Percentiles rank a stretch among this genome's conserved stretches.
phyloP scores from a whole-genome alignment of 2,329 filamentous ascomycete species.

The Pseudohalonectria lignicola region DNA sequence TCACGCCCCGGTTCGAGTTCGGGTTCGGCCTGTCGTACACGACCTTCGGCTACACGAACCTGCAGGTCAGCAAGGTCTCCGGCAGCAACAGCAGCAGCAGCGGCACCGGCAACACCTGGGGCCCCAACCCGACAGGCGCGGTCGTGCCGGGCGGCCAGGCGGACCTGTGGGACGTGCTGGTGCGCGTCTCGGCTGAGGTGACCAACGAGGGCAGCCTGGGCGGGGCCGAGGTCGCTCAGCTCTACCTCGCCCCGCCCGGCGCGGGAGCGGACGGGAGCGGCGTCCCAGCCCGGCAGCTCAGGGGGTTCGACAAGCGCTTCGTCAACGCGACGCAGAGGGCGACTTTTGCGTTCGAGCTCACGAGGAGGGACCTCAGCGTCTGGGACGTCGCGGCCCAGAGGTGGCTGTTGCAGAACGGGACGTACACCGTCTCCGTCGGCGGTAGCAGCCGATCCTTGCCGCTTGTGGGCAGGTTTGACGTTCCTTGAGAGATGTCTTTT shows the following conservation, averaged over 20 bases:
- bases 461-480: constrained; percentile 20
- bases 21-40: constrained; percentile 47
- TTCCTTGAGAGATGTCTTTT: too few species aligned
- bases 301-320: constrained; percentile 53
- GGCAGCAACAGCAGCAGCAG: constrained; percentile 6
- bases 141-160: constrained; percentile 30
- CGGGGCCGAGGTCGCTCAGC: constrained; percentile 31
- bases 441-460: constrained; percentile 29
- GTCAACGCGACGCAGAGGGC: constrained; percentile 30
- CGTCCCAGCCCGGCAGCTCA: constrained; percentile 44
- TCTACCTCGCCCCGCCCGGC: constrained; percentile 31
- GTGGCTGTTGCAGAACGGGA: constrained; percentile 39
- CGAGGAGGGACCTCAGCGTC: constrained; percentile 52
- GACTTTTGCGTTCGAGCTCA: constrained; percentile 40
- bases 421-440: constrained; percentile 29
- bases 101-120: constrained; percentile 12
- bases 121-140: constrained; percentile 24
- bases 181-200: constrained; percentile 24
- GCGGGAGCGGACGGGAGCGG: not conserved
- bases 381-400: constrained; percentile 53
- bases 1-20: constrained; percentile 41
- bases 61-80: constrained; percentile 18
- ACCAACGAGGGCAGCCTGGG: constrained; percentile 26
- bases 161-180: constrained; percentile 35
- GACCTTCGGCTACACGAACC: constrained; percentile 32